Base-by-base conservation (phyloP, 345 rosid species). In the Aquilaria malaccensis region DNA sequence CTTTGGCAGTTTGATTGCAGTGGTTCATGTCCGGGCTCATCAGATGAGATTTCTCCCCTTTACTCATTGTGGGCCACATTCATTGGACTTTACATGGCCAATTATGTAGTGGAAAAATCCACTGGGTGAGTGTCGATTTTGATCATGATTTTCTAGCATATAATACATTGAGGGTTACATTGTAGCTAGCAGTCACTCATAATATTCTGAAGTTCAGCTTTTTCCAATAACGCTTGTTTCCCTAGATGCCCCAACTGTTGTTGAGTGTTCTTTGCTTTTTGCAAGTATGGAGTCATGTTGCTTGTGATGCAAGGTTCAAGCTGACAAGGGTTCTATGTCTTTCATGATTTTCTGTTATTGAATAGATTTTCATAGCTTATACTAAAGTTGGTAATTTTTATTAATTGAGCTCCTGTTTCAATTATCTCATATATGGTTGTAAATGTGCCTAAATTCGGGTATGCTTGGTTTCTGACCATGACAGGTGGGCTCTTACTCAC, bases 1-100 rank as follows among this genome's bases (percentile, higher is more conserved):
- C 50, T 33, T 64, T 57, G 74, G 70, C 77, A 81, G 85, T 55
- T 83, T 68, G 97, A 83, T 58, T 83, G 83, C 82, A 64, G 58
- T 58, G 94, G 85, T 11, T 76, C 72, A 30, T 85, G 91, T 81
- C 83, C 82, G 22, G 95, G 79, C 67, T 72, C 88, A 61, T 86
- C 99, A 30, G 81, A 86, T 75, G 97, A 86, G 74, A 94, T 94
- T 67, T 94, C 99, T 79, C 99, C 99, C 46, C 86, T 94, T 72
- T 94, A 90, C 80, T 94, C 99, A 3, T 72, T 94, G 48, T 94
- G 99, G 99, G 99, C 99, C 59, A 94, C 99, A 56, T 90, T 94
- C 70, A 90, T 94, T 69, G 99, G 97, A 61, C 92, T 94, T 69
- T 94, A 94, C 80, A 94, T 94, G 68, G 97, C 99, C 71, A 86